phyloP scores from a whole-genome alignment of 179 eudicot genomes.

The Carnegiea gigantea region DNA sequence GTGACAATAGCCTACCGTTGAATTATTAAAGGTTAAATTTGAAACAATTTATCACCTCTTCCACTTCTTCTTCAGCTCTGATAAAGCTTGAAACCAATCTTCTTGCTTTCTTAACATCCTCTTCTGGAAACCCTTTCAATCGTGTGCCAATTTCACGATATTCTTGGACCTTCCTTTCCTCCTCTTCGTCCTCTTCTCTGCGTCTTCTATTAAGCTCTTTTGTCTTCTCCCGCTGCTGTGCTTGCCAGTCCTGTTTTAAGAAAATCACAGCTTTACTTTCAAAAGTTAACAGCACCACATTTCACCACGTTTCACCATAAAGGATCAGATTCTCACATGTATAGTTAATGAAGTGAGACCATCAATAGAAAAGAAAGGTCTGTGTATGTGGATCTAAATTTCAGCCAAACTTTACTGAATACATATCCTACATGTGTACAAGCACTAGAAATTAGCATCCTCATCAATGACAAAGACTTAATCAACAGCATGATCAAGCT shows the following conservation, averaged over 20 bases:
- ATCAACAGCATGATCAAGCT: too few species aligned
- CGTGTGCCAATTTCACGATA: slow-evolving; percentile 84
- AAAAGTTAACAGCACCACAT: background rate
- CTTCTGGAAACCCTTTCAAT: slow-evolving; percentile 73
- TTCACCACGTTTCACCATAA: background rate
- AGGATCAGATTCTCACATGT: background rate
- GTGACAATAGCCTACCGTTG: background rate
- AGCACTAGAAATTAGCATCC: background rate
- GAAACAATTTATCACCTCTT: slow-evolving; percentile 60
- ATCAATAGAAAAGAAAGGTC: background rate
- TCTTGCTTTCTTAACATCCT: slow-evolving; percentile 71
- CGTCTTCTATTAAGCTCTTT: slow-evolving; percentile 64
- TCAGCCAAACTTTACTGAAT: background rate
- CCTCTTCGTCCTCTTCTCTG: slow-evolving; percentile 84
- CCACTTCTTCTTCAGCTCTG: slow-evolving; percentile 91
- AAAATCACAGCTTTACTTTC: slow-evolving; percentile 13
- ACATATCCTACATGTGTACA: background rate
- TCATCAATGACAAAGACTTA: too few species aligned
- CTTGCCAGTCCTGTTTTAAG: slow-evolving; percentile 85
- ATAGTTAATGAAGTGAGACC: background rate
- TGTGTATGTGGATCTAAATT: slow-evolving; percentile 1
- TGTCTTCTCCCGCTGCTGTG: slow-evolving; percentile 74
- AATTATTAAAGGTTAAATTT: background rate
- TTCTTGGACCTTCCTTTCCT: slow-evolving; percentile 74
- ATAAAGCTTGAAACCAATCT: slow-evolving; percentile 81